Evolutionary conservation across 495 filamentous ascomycete species (phyloP).

Genomic region (Hypoxylon fragiforme): DNA sequence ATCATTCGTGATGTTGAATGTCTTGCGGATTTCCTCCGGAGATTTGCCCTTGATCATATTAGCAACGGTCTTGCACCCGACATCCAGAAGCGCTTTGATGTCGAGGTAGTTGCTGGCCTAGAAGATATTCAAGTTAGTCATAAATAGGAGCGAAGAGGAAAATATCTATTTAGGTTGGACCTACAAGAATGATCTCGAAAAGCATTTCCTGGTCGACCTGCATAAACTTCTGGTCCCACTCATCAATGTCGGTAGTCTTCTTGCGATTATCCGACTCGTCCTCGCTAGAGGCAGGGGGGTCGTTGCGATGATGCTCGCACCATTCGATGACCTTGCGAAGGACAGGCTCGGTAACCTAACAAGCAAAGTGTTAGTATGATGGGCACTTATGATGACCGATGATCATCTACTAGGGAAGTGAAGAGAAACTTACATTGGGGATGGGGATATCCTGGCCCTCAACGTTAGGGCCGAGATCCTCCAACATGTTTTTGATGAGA

Average conservation of each 20-base stretch:
- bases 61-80: conserved; percentile 82
- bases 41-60: conserved; percentile 90
- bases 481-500: conserved; percentile 96
- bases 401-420: too few species aligned
- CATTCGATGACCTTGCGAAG: conserved; percentile 95
- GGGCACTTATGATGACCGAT: too few species aligned
- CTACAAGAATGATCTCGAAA: conserved; percentile 96
- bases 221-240: conserved; percentile 99
- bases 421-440: conserved; percentile 73
- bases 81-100: conserved; percentile 79
- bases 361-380: not conserved
- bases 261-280: conserved; percentile 94
- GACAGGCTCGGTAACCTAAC: conserved; percentile 88
- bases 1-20: conserved; percentile 83
- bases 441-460: conserved; percentile 74
- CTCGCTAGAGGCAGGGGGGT: conserved; percentile 72
- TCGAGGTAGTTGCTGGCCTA: conserved; percentile 79
- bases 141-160: not conserved
- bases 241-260: conserved; percentile 98
- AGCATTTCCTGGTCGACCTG: conserved; percentile 99
- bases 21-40: conserved; percentile 80
- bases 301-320: conserved; percentile 91
- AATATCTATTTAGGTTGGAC: conserved; percentile 38
- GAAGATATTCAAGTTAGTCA: conserved; percentile 13
- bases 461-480: conserved; percentile 78